Conservation (phyloP, 2,329 filamentous ascomycete genomes). For the Sporothrix pseudoabietina region DNA sequence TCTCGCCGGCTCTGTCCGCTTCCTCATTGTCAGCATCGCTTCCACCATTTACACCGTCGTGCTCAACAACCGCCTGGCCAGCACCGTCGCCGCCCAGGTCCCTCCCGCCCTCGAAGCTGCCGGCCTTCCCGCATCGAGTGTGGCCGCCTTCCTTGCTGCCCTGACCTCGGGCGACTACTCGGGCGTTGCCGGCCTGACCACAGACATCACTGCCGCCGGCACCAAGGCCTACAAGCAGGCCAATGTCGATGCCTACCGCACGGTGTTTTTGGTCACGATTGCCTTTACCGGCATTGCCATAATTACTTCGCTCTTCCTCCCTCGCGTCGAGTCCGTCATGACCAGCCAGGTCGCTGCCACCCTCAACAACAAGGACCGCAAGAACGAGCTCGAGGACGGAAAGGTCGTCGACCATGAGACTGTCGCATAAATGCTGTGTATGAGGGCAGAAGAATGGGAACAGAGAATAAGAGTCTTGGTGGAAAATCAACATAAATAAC, state of each 20-base stretch:
- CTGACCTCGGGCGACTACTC: conserved; percentile 40
- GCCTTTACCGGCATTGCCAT: conserved; percentile 42
- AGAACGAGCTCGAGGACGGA: conserved; percentile 19
- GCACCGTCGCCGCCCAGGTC: conserved; percentile 41
- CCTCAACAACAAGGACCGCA: conserved; percentile 19
- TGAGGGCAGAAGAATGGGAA: no score
- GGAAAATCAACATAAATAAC: background rate
- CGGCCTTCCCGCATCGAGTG: conserved; percentile 43
- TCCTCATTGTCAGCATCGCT: conserved; percentile 42
- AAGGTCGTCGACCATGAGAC: background rate
- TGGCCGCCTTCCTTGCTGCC: conserved; percentile 42
- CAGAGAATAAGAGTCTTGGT: background rate
- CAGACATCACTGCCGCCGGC: conserved; percentile 40
- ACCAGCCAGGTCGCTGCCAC: conserved; percentile 26
- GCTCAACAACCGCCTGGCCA: conserved; percentile 41
- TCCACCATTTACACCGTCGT: conserved; percentile 43
- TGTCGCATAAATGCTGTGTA: background rate
- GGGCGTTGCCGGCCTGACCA: conserved; percentile 40
- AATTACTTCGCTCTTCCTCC: conserved; percentile 34
- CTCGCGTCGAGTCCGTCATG: conserved; percentile 28
- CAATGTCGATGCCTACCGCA: conserved; percentile 43
- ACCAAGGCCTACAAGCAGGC: conserved; percentile 41
- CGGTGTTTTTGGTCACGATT: conserved; percentile 44
- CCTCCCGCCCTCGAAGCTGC: conserved; percentile 42
- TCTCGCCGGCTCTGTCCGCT: conserved; percentile 44